Base-by-base conservation (phyloP, 345 rosid species). In the Ceriops tagal region DNA sequence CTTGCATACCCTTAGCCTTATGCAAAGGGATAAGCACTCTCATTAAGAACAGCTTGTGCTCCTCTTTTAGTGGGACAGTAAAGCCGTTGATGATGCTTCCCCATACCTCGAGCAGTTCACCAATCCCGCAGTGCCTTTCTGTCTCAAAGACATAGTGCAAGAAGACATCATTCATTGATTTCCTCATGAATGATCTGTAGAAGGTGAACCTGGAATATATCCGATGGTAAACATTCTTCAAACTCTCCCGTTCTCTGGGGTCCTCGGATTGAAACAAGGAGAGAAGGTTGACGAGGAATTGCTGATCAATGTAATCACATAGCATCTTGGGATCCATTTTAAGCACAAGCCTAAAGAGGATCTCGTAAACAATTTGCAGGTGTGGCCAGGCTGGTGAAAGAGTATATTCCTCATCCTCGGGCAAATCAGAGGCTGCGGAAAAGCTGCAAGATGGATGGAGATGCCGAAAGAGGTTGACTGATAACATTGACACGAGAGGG, bases 61-160 rank as follows among this genome's bases (percentile, higher is more conserved):
- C 91, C 18, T 83, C 89, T 75, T 83, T 85, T 8, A 85, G 35
- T 0, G 91, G 93, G 21, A 89, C 88, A 0, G 87, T 74, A 60
- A 86, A 85, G 11, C 93, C 91, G 9, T 86, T 83, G 59, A 86
- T 86, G 69, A 86, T 85, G 68, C 88, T 89, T 68, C 88, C 91
- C 76, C 84, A 86, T 72, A 83, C 85, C 83, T 86, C 91, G 6
- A 85, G 84, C 62, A 86, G 34, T 65, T 89, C 89, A 0, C 79
- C 74, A 0, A 83, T 83, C 69, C 91, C 88, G 21, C 73, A 63
- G 47, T 86, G 88, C 82, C 71, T 80, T 76, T 83, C 88, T 1
- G 82, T 58, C 77, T 81, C 89, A 3, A 77, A 89, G 49, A 71
- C 65, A 39, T 79, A 75, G 24, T 67, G 60, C 69, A 89, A 65